Conservation (phyloP, 2,329 filamentous ascomycete genomes). For the Sarocladiaceae sp. region DNA sequence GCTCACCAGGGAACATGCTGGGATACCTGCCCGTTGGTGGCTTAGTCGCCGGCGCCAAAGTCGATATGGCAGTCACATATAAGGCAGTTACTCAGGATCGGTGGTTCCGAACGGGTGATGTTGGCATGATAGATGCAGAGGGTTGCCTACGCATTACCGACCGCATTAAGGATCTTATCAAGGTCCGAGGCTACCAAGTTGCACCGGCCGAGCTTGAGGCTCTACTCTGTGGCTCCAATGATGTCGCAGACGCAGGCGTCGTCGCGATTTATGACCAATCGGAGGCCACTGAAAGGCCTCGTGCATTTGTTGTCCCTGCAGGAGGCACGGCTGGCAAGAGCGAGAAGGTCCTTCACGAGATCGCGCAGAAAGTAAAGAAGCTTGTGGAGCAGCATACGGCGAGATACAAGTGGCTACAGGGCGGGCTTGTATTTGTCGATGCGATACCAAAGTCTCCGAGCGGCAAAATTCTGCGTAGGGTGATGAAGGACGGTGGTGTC, state of each 20-base stretch:
- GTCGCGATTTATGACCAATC: conserved; percentile 49
- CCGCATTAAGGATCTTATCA: conserved; percentile 63
- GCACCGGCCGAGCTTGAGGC: conserved; percentile 45
- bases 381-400: conserved; percentile 56
- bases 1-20: conserved; percentile 58
- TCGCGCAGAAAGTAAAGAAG: conserved; percentile 46
- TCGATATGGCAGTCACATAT: conserved; percentile 30
- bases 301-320: conserved; percentile 52
- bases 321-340: conserved; percentile 19
- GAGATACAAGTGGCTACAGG: conserved; percentile 61
- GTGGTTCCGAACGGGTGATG: conserved; percentile 68
- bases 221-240: conserved; percentile 27
- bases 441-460: conserved; percentile 65
- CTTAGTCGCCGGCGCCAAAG: conserved; percentile 11
- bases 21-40: conserved; percentile 60
- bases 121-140: conserved; percentile 50
- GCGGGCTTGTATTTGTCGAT: conserved; percentile 63
- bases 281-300: conserved; percentile 56
- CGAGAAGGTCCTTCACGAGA: conserved; percentile 28
- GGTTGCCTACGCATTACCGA: conserved; percentile 62
- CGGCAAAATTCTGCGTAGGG: conserved; percentile 40
- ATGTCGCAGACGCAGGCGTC: conserved; percentile 57
- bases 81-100: conserved; percentile 44
- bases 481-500: conserved; percentile 35
- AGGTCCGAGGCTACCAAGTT: conserved; percentile 55